Evolutionary conservation across 495 filamentous ascomycete species (phyloP).

Genomic region (Zalerion maritima): DNA sequence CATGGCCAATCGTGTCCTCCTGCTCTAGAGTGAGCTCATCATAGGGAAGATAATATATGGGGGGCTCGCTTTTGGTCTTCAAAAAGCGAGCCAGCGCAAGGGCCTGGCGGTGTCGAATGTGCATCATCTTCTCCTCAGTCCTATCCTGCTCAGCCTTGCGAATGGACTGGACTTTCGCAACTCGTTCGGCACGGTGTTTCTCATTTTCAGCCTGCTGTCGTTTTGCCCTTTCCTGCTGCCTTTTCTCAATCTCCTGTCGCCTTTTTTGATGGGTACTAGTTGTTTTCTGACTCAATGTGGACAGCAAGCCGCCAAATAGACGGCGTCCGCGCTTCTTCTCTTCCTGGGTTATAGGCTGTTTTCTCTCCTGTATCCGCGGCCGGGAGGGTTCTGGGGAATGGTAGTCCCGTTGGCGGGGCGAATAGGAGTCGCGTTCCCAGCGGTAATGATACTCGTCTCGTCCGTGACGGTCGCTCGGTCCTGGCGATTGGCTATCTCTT

Average conservation of each 20-base stretch:
- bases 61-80: conserved; percentile 57
- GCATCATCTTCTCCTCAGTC: conserved; percentile 72
- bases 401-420: no score
- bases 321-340: conserved; percentile 80
- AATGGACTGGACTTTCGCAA: conserved; percentile 43
- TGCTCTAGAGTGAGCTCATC: conserved; percentile 45
- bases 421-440: no score
- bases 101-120: conserved; percentile 56
- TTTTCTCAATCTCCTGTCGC: conserved; percentile 77
- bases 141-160: conserved; percentile 56
- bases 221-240: conserved; percentile 71
- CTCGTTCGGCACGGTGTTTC: conserved; percentile 43
- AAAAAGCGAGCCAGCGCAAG: conserved; percentile 61
- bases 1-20: conserved; percentile 30
- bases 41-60: conserved; percentile 86
- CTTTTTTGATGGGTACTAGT: conserved; percentile 52
- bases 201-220: conserved; percentile 54
- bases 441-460: no score
- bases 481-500: no score
- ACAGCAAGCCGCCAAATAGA: conserved; percentile 78
- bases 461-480: no score
- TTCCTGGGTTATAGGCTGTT: conserved; percentile 46
- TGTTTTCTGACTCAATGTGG: conserved; percentile 70
- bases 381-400: no score
- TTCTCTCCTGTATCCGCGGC: no score